Evolutionary conservation across 2,329 filamentous ascomycete genomes (phyloP), one percentile per base, ranked within the genome.

Genomic region (Cordyceps javanica): DNA sequence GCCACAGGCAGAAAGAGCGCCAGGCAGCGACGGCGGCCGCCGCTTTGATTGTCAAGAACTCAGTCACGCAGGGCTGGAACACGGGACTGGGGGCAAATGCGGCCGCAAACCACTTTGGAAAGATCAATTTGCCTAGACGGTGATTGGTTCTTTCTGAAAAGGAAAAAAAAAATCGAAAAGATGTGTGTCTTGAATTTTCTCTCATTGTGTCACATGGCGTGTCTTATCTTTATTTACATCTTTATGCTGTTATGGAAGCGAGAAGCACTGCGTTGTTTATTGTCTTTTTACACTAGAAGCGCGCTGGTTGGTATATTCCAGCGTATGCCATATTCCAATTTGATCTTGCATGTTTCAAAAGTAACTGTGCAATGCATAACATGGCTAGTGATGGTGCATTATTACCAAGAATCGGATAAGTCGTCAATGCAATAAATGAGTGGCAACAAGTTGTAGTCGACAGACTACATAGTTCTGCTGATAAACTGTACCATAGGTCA

Each of bases 41-140:
- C 4, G 92, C 96, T 67, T 85, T 92, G 72, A 99, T 99, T 73
- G 93, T 99, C 55, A 85, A 89, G 70, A 92, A 97, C 75, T 97
- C 93, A 74, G 82, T 96, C 39, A 75, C 67, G 58, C 81, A 83
- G 65, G 79, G 79, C 38, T 83, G 78, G 77, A 78, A 75, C 60
- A 68, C 72, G 19, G 75, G 70, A 0, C 23, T n/a, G 71, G 69
- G 30, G 67, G 63, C n/a, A 62, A 65, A 19, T 11, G 34, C 23
- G 3, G 41, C 56, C 60, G 62, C 66, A 41, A 73, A 72, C 44
- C 74, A 75, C 52, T 80, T 77, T 66, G 76, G 73, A 50, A 69
- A 74, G 55, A 78, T 74, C 60, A 75, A 70, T 53, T 62, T 80
- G 59, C 80, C 80, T 11, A 71, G 75, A 64, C 72, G 81, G 66